A percentile compares a stretch with the other conserved stretches of the same genome.
These are phyloP conservation scores for Xerocomellus amylosporus DNA, from an alignment of 768 basidiomycete genomes.

Conservation along the genomic window DNA sequence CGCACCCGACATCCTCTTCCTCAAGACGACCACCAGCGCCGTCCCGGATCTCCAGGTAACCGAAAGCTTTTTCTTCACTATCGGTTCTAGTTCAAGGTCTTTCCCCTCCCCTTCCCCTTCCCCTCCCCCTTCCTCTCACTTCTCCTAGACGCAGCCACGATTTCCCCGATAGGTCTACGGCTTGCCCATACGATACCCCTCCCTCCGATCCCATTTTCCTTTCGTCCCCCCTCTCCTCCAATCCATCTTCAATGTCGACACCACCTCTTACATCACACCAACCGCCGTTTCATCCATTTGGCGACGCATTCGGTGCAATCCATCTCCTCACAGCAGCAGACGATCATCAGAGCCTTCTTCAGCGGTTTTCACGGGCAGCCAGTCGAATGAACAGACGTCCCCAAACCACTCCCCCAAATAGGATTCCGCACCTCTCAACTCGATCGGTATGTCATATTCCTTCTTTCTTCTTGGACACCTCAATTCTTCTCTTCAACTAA, in stretches of 20 bases:
- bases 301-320: constrained; percentile 80
- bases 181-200: no score
- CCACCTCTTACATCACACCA: constrained; percentile 74
- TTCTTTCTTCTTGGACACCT: constrained; percentile 62
- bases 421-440: constrained; percentile 84
- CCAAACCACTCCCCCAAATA: constrained; percentile 64
- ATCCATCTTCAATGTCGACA: constrained; percentile 49
- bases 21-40: no score
- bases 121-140: no score
- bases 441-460: constrained; percentile 84
- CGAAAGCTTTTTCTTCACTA: no score
- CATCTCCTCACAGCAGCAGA: constrained; percentile 80
- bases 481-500: constrained; percentile 52
- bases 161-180: no score
- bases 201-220: neutral
- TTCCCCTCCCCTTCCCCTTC: no score
- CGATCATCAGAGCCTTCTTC: constrained; percentile 59
- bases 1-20: no score
- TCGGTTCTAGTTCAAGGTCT: no score
- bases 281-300: constrained; percentile 81
- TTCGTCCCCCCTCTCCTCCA: no score
- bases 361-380: constrained; percentile 90
- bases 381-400: constrained; percentile 78
- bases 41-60: no score
- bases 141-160: no score